phyloP scores from a whole-genome alignment of 202 grass and related monocot species.

The Eragrostis tef region DNA sequence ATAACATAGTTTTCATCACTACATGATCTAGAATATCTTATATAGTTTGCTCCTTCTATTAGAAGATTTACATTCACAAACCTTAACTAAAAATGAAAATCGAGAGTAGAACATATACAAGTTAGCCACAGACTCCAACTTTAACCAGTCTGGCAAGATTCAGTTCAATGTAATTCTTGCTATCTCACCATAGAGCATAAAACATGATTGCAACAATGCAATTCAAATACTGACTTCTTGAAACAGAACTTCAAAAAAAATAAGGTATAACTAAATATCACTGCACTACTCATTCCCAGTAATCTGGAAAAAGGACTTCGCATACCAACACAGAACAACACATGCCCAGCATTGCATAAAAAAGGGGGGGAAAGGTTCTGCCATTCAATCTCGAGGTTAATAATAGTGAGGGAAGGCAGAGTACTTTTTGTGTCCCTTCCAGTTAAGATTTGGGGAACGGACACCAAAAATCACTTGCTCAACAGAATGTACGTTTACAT shows the following conservation, averaged over 20 bases:
- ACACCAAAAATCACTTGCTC: neutral
- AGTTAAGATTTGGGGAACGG: neutral
- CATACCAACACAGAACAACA: neutral
- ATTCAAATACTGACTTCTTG: neutral
- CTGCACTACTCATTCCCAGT: neutral
- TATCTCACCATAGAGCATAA: neutral
- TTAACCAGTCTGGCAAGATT: constrained; percentile 25
- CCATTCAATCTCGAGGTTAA: neutral
- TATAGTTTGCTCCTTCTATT: neutral
- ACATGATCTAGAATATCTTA: neutral
- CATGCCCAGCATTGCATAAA: neutral
- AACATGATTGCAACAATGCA: neutral
- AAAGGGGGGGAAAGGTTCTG: neutral
- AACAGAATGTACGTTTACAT: neutral
- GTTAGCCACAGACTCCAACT: neutral
- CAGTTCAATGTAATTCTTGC: neutral
- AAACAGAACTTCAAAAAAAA: neutral
- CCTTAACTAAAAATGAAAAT: constrained; percentile 1
- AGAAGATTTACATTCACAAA: constrained; percentile 6
- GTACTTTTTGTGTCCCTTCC: neutral
- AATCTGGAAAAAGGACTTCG: neutral
- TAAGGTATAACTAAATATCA: neutral
- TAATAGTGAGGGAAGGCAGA: neutral
- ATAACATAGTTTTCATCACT: neutral
- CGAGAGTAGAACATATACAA: neutral